These are phyloP conservation scores for Trichoderma gracile DNA, from an alignment of 2,329 filamentous ascomycete genomes.

Conservation along the genomic window DNA sequence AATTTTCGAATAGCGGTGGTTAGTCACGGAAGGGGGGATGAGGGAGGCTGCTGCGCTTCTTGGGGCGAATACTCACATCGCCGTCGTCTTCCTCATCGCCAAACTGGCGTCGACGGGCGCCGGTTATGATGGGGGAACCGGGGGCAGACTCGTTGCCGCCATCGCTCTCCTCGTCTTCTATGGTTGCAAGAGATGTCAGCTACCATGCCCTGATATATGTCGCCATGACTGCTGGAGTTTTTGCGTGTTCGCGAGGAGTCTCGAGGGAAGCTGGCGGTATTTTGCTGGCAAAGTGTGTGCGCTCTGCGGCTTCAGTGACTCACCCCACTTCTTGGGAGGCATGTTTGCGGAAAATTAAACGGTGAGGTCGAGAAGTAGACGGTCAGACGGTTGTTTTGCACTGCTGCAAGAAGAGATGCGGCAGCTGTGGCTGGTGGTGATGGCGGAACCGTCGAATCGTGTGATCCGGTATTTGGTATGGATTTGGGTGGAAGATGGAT, in stretches of 20 bases:
- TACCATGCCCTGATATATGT: neutral
- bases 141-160: constrained; percentile 38
- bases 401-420: neutral
- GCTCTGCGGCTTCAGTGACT: constrained; percentile 31
- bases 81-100: constrained; percentile 87
- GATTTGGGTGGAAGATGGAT: constrained; percentile 3
- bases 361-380: neutral
- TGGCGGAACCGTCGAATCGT: constrained; percentile 6
- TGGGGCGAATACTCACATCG: constrained; percentile 77
- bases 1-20: neutral
- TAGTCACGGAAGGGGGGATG: neutral
- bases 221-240: constrained; percentile 13
- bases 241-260: constrained; percentile 14
- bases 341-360: constrained; percentile 36
- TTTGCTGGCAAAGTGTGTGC: constrained; percentile 9
- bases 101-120: constrained; percentile 62
- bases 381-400: neutral
- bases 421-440: neutral
- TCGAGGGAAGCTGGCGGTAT: neutral
- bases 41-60: neutral
- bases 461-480: neutral
- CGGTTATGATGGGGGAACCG: constrained; percentile 43
- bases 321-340: constrained; percentile 49
- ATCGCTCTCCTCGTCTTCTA: constrained; percentile 43
- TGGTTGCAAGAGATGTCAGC: neutral